phyloP scores from a whole-genome alignment of 192 early-diverging fungal genomes.

The Backusella liffmaniae region DNA sequence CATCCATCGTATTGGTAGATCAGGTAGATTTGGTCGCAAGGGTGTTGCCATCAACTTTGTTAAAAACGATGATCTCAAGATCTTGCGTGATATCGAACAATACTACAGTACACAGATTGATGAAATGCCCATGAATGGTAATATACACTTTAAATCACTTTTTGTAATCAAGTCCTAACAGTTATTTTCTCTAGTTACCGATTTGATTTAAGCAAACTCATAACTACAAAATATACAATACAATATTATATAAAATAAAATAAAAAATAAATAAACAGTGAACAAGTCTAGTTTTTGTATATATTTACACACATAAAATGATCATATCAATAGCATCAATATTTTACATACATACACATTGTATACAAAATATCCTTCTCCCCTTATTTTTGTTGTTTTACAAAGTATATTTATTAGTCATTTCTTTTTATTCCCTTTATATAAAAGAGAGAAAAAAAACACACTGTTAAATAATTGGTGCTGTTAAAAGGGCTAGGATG shows the following conservation, averaged over 20 bases:
- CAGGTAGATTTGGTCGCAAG: constrained; percentile 97
- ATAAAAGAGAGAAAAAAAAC: background rate
- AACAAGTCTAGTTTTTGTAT: background rate
- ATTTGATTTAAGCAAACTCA: constrained; percentile 9
- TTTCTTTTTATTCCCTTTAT: background rate
- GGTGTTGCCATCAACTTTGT: constrained; percentile 99
- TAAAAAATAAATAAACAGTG: constrained; percentile 6
- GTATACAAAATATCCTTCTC: background rate
- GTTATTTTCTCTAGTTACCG: background rate
- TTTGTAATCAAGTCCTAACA: background rate
- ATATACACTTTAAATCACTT: background rate
- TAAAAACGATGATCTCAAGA: constrained; percentile 88
- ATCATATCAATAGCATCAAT: too few species aligned
- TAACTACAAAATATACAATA: background rate
- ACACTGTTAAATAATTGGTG: background rate
- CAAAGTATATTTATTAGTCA: background rate
- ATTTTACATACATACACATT: too few species aligned
- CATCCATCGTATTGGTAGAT: constrained; percentile 98
- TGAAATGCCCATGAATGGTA: constrained; percentile 87
- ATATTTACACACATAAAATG: background rate
- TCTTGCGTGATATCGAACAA: constrained; percentile 96
- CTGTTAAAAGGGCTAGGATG: background rate
- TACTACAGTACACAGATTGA: constrained; percentile 98
- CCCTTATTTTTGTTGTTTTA: background rate
- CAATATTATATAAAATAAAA: background rate